Evolutionary conservation across 257 asterid species (phyloP).

Genomic region (Salvia rosmarinus): DNA sequence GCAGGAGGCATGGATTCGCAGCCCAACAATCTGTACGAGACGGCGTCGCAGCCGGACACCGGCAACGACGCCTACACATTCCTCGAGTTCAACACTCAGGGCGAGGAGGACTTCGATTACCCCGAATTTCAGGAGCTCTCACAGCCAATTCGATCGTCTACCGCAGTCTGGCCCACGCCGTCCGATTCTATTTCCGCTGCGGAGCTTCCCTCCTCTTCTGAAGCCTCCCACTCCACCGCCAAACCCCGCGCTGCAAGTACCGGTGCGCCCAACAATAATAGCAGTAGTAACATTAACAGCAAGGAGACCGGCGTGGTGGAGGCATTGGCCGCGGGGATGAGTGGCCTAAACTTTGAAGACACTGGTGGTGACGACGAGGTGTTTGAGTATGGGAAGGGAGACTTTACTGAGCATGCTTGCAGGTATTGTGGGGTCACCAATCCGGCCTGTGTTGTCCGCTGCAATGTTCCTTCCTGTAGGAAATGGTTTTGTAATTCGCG

Average conservation of each 20-base stretch:
- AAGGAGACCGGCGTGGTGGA: conserved; percentile 81
- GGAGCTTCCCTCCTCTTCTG: conserved; percentile 64
- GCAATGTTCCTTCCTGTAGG: conserved; percentile 95
- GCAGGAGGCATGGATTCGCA: conserved; percentile 66
- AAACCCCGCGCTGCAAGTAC: conserved; percentile 51
- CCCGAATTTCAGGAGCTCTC: conserved; percentile 90
- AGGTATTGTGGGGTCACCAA: conserved; percentile 90
- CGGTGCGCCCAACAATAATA: conserved; percentile 36
- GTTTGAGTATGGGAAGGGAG: conserved; percentile 87
- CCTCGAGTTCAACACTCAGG: conserved; percentile 88
- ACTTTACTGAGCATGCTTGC: conserved; percentile 90
- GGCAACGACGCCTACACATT: conserved; percentile 92
- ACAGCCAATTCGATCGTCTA: conserved; percentile 81
- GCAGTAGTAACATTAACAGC: conserved; percentile 35
- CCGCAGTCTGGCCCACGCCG: conserved; percentile 80
- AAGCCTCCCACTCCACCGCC: conserved; percentile 49
- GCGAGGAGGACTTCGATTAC: conserved; percentile 86
- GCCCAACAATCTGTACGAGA: conserved; percentile 77
- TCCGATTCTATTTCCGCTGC: conserved; percentile 62
- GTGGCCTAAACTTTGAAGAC: conserved; percentile 92
- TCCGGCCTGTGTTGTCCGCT: conserved; percentile 94
- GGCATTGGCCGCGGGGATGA: conserved; percentile 91
- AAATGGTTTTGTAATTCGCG: conserved; percentile 98
- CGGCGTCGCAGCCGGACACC: conserved; percentile 97
- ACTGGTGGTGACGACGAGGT: conserved; percentile 87